Evolutionary conservation across 2,329 filamentous ascomycete species (phyloP), one percentile per base, ranked within the genome.

Genomic region (Verticillium zaregamsianum): DNA sequence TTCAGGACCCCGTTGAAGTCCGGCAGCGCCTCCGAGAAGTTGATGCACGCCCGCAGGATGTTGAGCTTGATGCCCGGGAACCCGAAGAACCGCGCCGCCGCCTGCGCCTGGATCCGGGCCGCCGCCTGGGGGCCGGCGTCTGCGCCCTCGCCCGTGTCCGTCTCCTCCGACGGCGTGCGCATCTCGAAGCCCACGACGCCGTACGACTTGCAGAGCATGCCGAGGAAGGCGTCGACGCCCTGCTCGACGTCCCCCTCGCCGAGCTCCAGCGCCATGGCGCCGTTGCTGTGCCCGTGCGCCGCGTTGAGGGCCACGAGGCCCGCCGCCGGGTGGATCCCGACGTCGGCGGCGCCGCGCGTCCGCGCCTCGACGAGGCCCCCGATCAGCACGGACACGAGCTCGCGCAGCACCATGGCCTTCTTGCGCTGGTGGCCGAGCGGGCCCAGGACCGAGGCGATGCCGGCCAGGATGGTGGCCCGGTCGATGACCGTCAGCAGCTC

Each of bases 341-440:
- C 91, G 71, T 98, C 95, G n/a, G 95, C 93, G 49, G 95, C 95
- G 35, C 94, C 94, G 57, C 94, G 85, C 56, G 96, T 97, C 45
- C 95, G 86, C 17, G 95, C 95, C 74, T 97, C 92, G 5, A 97
- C 89, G 9, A 99, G 82, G 3, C 91, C 93, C 37, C 89, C 89
- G 59, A 96, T 91, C 49, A 98, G 81, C 17, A 93, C 88, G 3
- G 88, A 89, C 9, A 99, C 84, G 58, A 98, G 82, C 70, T 97
- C 93, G 68, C 91, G 89, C 68, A 97, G 84, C 0, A 97, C 87
- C 77, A 98, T 90, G 5, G 91, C 93, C 74, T 96, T 96, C 77
- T 97, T 98, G 62, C 95, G 86, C 63, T 93, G 87, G 63, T 94
- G 85, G 1, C 91, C 92, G 8, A 99, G 76, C 6, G 86, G 82